Conservation (phyloP, 371 early-diverging fungal genomes). For the Mortierella sp. region DNA sequence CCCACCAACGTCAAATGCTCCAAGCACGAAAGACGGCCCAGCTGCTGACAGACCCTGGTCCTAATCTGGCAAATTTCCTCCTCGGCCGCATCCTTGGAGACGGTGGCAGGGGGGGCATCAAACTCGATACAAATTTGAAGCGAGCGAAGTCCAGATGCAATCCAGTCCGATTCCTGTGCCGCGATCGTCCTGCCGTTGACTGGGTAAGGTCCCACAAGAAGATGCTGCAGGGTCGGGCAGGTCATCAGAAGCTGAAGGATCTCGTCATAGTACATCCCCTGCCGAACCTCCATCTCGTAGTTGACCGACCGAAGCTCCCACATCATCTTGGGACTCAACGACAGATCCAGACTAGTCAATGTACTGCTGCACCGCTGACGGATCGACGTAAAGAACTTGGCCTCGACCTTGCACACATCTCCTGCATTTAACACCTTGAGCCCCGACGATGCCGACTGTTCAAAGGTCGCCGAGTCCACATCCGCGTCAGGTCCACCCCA, state of each 20-base stretch:
- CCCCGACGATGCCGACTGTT: neutral
- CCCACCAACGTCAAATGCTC: constrained; percentile 19
- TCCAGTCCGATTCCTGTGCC: neutral
- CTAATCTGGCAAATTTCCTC: constrained; percentile 18
- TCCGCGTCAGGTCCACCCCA: constrained; percentile 19
- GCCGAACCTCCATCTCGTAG: constrained; percentile 9
- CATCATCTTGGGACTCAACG: constrained; percentile 3
- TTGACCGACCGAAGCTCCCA: neutral
- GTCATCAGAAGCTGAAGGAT: constrained; percentile 12
- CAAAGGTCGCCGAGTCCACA: neutral
- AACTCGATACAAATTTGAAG: constrained; percentile 27
- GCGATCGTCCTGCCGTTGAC: constrained; percentile 25
- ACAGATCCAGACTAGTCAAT: constrained; percentile 21
- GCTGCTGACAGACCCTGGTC: constrained; percentile 20
- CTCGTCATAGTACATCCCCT: constrained; percentile 10
- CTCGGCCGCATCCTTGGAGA: neutral
- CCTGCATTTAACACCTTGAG: neutral
- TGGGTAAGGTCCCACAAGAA: constrained; percentile 34
- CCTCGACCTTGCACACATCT: constrained; percentile 9
- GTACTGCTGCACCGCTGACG: constrained; percentile 13
- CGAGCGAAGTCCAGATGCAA: constrained; percentile 7
- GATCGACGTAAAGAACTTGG: constrained; percentile 19
- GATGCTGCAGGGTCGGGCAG: constrained; percentile 15
- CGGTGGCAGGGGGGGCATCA: constrained; percentile 10
- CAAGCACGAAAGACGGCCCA: constrained; percentile 20